These are phyloP conservation scores for Ophidiomyces ophidiicola DNA, from an alignment of 2,329 filamentous ascomycete genomes.

Conservation along the genomic window DNA sequence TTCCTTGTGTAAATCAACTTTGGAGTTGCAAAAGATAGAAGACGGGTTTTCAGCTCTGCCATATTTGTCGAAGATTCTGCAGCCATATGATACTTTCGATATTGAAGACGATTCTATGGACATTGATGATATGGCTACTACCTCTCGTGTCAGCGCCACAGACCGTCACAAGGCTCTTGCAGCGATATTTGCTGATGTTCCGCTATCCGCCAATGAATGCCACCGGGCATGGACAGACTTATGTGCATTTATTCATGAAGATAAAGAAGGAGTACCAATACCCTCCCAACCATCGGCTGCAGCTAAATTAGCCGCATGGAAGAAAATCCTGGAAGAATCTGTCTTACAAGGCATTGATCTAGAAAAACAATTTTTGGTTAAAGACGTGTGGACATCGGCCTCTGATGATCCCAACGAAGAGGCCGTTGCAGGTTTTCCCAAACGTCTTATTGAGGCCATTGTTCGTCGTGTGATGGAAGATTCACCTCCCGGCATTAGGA, in stretches of 20 bases:
- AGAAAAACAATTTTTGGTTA: constrained; percentile 31
- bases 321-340: constrained; percentile 28
- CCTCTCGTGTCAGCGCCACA: constrained; percentile 7
- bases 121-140: constrained; percentile 12
- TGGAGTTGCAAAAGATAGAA: constrained; percentile 31
- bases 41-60: constrained; percentile 23
- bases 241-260: constrained; percentile 41
- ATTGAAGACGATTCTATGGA: constrained; percentile 12
- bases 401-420: constrained; percentile 27
- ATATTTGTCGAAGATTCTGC: constrained; percentile 23
- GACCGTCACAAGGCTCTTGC: constrained; percentile 25
- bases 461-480: constrained; percentile 26
- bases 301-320: constrained; percentile 40
- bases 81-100: constrained; percentile 21
- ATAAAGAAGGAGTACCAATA: not conserved
- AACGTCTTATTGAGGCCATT: constrained; percentile 29
- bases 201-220: constrained; percentile 42
- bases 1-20: constrained; percentile 35
- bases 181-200: constrained; percentile 39
- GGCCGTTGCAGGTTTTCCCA: constrained; percentile 24
- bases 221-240: constrained; percentile 39
- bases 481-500: constrained; percentile 15
- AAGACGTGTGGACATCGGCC: constrained; percentile 31
- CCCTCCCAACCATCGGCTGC: constrained; percentile 40
- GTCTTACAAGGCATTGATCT: constrained; percentile 31